Percentiles rank a stretch among this genome's conserved stretches.
These are phyloP conservation scores for Liquidambar formosana DNA, from an alignment of 164 flowering plant genomes.

Conservation along the genomic window DNA sequence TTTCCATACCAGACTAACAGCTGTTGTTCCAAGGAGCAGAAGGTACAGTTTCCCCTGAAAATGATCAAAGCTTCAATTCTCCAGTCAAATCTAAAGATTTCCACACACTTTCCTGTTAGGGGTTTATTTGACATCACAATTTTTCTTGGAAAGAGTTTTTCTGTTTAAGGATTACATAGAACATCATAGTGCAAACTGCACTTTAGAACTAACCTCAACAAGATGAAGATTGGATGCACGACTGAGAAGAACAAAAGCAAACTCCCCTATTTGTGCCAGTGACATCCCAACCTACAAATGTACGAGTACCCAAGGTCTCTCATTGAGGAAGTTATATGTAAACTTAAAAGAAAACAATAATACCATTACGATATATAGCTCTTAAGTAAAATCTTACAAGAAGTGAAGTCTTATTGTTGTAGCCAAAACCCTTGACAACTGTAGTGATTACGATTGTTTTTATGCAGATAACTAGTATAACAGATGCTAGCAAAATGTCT, in stretches of 20 bases:
- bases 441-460: constrained; percentile 68
- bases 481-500: constrained; percentile 90
- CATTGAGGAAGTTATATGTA: constrained; percentile 4
- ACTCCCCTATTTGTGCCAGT: constrained; percentile 95
- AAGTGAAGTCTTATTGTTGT: constrained; percentile 78
- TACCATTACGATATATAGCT: constrained; percentile 3
- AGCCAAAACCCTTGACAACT: constrained; percentile 87
- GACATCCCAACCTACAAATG: constrained; percentile 92
- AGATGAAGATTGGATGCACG: constrained; percentile 95
- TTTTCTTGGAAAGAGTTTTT: neutral
- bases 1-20: constrained; percentile 81
- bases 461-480: constrained; percentile 73
- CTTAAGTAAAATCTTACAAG: constrained; percentile 53
- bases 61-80: too few relatives aligned
- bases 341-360: constrained; percentile 5
- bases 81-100: too few relatives aligned
- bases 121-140: neutral
- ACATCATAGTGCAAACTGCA: neutral
- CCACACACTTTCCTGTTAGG: too few relatives aligned
- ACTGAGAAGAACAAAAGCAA: constrained; percentile 95
- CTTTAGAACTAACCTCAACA: constrained; percentile 67
- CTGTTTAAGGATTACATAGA: too few relatives aligned
- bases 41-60: constrained; percentile 82
- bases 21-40: constrained; percentile 93
- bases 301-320: too few relatives aligned